Evolutionary conservation across 2,329 filamentous ascomycete species (phyloP).

Genomic region (Bipolaris bicolor): DNA sequence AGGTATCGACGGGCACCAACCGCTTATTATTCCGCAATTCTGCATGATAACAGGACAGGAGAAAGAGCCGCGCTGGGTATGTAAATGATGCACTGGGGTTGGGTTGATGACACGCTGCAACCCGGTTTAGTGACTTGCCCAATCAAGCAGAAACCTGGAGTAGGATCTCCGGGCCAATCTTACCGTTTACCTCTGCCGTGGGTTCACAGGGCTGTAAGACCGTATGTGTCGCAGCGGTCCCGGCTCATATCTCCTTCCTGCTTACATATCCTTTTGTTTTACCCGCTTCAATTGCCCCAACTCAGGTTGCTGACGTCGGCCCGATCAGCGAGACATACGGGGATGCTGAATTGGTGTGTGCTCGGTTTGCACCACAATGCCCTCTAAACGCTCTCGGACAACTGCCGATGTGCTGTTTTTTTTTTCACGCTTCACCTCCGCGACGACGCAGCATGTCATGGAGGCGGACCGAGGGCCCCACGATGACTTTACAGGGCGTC

Average conservation of each 20-base stretch:
- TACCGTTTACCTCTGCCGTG: constrained; percentile 17
- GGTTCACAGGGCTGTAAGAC: constrained; percentile 15
- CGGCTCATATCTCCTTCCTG: neutral
- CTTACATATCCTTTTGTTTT: constrained; percentile 1
- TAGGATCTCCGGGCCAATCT: constrained; percentile 6
- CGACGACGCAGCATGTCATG: constrained; percentile 10
- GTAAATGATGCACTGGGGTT: constrained; percentile 4
- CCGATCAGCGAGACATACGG: constrained; percentile 7
- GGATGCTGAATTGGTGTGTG: neutral
- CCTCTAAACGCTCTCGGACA: constrained; percentile 1
- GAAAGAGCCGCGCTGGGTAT: constrained; percentile 9
- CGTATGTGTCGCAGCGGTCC: constrained; percentile 9
- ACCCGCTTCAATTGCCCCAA: constrained; percentile 6
- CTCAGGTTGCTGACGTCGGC: constrained; percentile 2
- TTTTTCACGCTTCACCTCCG: constrained; percentile 2
- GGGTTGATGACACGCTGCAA: constrained; percentile 13
- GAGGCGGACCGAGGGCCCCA: constrained; percentile 3
- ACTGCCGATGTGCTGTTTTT: constrained; percentile 8
- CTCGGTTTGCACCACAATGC: constrained; percentile 1
- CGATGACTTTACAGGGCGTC: neutral
- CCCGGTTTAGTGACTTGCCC: constrained; percentile 2
- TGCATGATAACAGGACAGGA: constrained; percentile 1
- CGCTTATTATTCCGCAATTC: constrained; percentile 12
- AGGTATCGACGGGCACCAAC: constrained; percentile 8
- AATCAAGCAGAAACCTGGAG: constrained; percentile 6